phyloP scores from a whole-genome alignment of 192 early-diverging fungal genomes.

The Podila epicladia region DNA sequence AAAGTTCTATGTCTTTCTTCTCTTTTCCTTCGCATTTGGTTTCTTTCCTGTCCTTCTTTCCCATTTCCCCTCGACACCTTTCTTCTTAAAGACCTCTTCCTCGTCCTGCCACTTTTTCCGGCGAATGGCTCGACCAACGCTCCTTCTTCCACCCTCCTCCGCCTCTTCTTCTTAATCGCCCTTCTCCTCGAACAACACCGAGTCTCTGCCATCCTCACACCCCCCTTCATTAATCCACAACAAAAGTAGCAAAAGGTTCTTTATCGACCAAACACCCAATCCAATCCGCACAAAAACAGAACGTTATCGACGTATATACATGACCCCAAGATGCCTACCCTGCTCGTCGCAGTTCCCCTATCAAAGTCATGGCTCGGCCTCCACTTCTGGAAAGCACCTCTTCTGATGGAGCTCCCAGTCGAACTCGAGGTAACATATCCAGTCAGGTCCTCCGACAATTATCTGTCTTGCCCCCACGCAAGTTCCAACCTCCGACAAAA shows the following conservation, averaged over 20 bases:
- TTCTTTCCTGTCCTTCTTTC: no score
- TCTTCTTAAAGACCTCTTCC: no score
- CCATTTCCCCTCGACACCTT: no score
- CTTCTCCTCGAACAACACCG: no score
- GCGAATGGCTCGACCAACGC: no score
- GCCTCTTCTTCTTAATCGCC: no score
- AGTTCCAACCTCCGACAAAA: slow-evolving; percentile 1
- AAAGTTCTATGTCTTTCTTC: no score
- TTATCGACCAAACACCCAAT: background rate
- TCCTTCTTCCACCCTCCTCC: no score
- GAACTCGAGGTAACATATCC: slow-evolving; percentile 36
- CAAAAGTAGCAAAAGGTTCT: background rate
- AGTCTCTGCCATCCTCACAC: background rate
- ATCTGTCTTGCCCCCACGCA: background rate
- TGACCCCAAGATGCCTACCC: slow-evolving; percentile 14
- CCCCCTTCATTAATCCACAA: background rate
- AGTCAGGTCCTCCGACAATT: background rate
- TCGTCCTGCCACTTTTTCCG: no score
- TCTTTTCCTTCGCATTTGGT: no score
- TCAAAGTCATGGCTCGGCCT: slow-evolving; percentile 31
- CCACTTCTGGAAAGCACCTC: slow-evolving; percentile 37
- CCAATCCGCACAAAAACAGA: background rate
- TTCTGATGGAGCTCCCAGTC: slow-evolving; percentile 40
- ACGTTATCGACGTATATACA: background rate
- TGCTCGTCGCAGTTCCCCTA: slow-evolving; percentile 29